phyloP scores from a whole-genome alignment of 768 basidiomycete species.

The Sutorius australiensis region DNA sequence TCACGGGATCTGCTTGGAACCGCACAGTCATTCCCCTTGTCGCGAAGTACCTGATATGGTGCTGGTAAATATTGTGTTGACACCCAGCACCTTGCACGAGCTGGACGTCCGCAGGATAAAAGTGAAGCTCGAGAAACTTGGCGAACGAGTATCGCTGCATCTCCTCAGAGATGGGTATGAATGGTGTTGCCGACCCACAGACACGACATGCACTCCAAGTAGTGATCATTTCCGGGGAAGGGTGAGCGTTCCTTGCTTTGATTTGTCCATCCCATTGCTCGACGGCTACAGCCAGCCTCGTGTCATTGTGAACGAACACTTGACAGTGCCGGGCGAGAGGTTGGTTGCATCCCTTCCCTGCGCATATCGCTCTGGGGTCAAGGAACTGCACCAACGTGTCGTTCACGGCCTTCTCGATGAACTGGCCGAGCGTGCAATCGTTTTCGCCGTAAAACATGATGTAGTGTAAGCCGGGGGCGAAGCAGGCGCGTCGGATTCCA shows the following conservation, averaged over 20 bases:
- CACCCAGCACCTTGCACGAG: conserved; percentile 87
- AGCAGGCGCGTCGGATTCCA: conserved; percentile 68
- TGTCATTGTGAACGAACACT: conserved; percentile 88
- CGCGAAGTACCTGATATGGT: conserved; percentile 91
- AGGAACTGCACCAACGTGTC: conserved; percentile 66
- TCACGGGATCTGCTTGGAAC: conserved; percentile 81
- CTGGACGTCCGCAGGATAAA: conserved; percentile 86
- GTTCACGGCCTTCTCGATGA: conserved; percentile 75
- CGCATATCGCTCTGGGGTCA: conserved; percentile 74
- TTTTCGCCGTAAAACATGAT: conserved; percentile 91
- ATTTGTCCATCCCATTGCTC: conserved; percentile 87
- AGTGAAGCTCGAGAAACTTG: conserved; percentile 93
- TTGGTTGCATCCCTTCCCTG: conserved; percentile 80
- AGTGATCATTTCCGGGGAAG: conserved; percentile 73
- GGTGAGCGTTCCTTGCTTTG: conserved; percentile 51
- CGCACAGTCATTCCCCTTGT: conserved; percentile 79
- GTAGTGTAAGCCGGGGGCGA: conserved; percentile 66
- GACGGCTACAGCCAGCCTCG: conserved; percentile 76
- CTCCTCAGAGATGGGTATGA: conserved; percentile 86
- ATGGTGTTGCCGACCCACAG: conserved; percentile 76
- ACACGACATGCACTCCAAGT: conserved; percentile 89
- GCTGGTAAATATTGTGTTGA: conserved; percentile 89
- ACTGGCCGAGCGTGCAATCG: conserved; percentile 90
- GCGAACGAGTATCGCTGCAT: conserved; percentile 94
- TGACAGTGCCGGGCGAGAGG: conserved; percentile 80